Evolutionary conservation across 768 basidiomycete genomes (phyloP).

Genomic region (Leccinum variicolor): DNA sequence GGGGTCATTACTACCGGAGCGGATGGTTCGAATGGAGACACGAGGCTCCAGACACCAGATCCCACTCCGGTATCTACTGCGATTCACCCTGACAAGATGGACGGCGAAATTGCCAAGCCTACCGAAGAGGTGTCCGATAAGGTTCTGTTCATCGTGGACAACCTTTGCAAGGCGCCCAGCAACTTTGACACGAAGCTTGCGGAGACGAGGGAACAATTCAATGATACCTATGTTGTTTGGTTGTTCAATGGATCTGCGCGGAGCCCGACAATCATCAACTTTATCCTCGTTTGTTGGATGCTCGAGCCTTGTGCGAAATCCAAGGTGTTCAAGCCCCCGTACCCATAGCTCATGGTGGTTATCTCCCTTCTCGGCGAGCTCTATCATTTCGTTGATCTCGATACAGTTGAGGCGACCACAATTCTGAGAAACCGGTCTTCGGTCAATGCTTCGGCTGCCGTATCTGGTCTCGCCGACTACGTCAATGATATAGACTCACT

Average conservation of each 20-base stretch:
- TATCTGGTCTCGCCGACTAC: conserved; percentile 72
- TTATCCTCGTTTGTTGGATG: conserved; percentile 91
- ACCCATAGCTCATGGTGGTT: conserved; percentile 98
- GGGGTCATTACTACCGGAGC: too few species aligned
- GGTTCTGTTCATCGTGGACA: too few species aligned
- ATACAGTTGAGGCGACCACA: conserved; percentile 77
- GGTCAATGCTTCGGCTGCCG: conserved; percentile 44
- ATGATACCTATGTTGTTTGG: too few species aligned
- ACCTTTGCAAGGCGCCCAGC: too few species aligned
- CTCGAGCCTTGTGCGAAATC: conserved; percentile 85
- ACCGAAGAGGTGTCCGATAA: too few species aligned
- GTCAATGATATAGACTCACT: conserved; percentile 76
- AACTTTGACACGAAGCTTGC: too few species aligned
- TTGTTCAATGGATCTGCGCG: conserved; percentile 88
- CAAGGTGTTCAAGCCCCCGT: conserved; percentile 91
- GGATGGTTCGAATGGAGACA: too few species aligned
- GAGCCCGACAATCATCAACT: conserved; percentile 97
- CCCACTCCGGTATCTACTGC: too few species aligned
- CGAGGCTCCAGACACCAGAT: too few species aligned
- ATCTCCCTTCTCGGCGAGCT: conserved; percentile 88
- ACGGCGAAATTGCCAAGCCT: too few species aligned
- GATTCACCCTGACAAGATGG: too few species aligned
- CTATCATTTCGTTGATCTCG: conserved; percentile 94
- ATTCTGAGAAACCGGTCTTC: conserved; percentile 79
- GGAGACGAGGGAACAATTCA: too few species aligned